Base-by-base conservation (phyloP, 768 basidiomycete species). In the Boletus huronensis region DNA sequence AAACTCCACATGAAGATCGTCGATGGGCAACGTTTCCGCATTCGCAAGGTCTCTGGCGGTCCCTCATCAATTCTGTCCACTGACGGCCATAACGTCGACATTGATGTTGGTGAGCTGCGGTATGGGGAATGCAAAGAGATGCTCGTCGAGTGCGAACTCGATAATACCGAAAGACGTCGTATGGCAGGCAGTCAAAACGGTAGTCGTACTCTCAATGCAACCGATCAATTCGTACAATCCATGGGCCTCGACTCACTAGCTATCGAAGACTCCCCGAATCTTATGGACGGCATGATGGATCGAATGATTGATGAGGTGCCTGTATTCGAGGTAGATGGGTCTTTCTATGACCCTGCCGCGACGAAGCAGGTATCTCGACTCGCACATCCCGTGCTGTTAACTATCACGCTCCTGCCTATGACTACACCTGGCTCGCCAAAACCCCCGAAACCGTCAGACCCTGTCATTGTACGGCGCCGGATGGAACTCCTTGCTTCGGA, bases 41-140 rank as follows among this genome's bases (percentile, higher is more conserved):
- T 98, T 53, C 85, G 92, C 61, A 98, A 98, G 72, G 91, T 98
- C 48, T 90, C 90, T 19, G 97, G 97, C 14, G 91, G 92, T 0
- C 87, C 91, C 0, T 80, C 84, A 17, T 87, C 90, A 9, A 89
- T 98, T 68, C 80, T 98, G 32, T 83, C 90, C 3, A 84, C 85
- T n/a, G 92, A 94, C 59, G 97, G 97, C 5, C 86, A 90, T 66
- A 88, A 98, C 65, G 93, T 96, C 43, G 95, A 99, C 68, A 85
- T 98, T 54, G 94, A 98, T 65, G 80, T 98, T 21, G 90, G 93
- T 38, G 96, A 98, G 74, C 75, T 98, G 63, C 79, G 94, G 52
- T 95, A 91, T 65, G 97, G 97, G n/a, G 95, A 98, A 77, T 81
- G 84, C 66, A 92, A 96, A 73, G 97, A 99, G 80, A 93, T 99